Evolutionary conservation across 257 asterid species (phyloP).

Genomic region (Plantago ovata): DNA sequence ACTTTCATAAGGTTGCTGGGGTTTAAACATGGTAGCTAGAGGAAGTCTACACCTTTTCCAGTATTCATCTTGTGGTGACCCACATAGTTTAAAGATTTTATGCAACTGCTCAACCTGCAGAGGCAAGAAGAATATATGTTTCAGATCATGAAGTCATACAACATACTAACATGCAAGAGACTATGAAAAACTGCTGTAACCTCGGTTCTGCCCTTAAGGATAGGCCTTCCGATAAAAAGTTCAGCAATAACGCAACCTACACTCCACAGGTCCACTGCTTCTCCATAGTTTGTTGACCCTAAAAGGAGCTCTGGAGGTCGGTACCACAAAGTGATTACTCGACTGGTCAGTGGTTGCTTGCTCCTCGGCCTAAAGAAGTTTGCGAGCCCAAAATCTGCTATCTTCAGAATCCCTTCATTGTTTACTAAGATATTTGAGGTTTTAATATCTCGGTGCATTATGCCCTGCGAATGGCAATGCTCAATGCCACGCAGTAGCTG

Average conservation of each 20-base stretch:
- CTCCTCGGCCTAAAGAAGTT: constrained; percentile 49
- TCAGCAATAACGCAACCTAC: constrained; percentile 95
- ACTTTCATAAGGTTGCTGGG: constrained; percentile 78
- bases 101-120: constrained; percentile 91
- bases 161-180: neutral
- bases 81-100: constrained; percentile 82
- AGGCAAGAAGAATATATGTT: neutral
- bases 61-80: constrained; percentile 78
- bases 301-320: constrained; percentile 94
- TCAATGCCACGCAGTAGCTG: constrained; percentile 75
- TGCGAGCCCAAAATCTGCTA: constrained; percentile 92
- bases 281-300: constrained; percentile 79
- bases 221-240: constrained; percentile 76
- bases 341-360: constrained; percentile 67
- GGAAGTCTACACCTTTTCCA: constrained; percentile 77
- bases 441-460: constrained; percentile 86
- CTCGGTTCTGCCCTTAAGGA: constrained; percentile 95
- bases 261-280: constrained; percentile 87
- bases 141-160: neutral
- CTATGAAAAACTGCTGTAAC: constrained; percentile 27
- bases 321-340: constrained; percentile 95
- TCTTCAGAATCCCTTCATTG: constrained; percentile 74
- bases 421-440: constrained; percentile 77
- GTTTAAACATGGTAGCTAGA: constrained; percentile 81
- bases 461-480: constrained; percentile 80